These are phyloP conservation scores for Solanum pimpinellifolium DNA, from an alignment of 257 asterid genomes.

Conservation along the genomic window DNA sequence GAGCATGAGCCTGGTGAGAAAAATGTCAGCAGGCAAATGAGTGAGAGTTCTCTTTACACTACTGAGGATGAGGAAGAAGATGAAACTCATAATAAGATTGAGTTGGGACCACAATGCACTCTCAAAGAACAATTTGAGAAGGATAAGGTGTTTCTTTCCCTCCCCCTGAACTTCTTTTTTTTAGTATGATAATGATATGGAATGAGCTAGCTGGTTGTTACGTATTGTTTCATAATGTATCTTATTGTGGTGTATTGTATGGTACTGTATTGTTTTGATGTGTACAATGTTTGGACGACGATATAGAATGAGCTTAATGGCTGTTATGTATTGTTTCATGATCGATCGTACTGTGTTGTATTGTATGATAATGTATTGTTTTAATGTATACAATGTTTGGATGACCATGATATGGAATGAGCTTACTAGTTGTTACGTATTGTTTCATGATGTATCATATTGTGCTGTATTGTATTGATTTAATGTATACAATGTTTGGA, in stretches of 20 bases:
- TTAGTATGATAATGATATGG: background rate
- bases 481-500: background rate
- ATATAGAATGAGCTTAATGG: background rate
- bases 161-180: background rate
- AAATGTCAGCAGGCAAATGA: conserved; percentile 16
- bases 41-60: conserved; percentile 29
- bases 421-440: background rate
- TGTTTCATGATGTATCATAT: background rate
- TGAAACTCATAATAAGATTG: conserved; percentile 24
- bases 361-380: background rate
- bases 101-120: conserved; percentile 50
- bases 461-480: background rate
- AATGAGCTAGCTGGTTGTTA: background rate
- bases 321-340: background rate
- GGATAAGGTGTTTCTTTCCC: conserved; percentile 36
- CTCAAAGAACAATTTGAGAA: conserved; percentile 55
- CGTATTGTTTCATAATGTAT: background rate
- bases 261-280: background rate
- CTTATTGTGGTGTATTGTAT: background rate
- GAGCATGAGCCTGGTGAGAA: conserved; percentile 9
- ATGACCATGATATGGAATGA: background rate
- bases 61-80: conserved; percentile 60
- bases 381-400: background rate
- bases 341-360: background rate
- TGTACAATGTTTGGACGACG: background rate